Base-by-base conservation (phyloP, 371 early-diverging fungal genomes). In the Apophysomyces elegans region DNA sequence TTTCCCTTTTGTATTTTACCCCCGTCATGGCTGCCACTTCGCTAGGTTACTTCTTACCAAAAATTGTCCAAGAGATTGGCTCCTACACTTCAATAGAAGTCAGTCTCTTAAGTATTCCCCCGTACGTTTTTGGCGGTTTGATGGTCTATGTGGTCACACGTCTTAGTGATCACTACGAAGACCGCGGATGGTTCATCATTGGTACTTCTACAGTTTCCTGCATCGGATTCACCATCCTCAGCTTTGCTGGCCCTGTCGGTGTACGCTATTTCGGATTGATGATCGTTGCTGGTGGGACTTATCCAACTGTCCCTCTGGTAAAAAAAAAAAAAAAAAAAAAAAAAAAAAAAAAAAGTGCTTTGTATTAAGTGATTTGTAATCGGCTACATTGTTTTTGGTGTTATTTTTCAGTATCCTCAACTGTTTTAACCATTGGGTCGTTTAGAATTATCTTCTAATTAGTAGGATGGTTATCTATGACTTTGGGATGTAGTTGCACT, bases 21-120 rank as follows among this genome's bases (percentile, higher is more conserved):
- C 82, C 82, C 6, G 82, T 81, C n/a, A 81, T 81, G 82, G 82
- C 82, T 32, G 82, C 82, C 8, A 81, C 82, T 0, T 81, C 82
- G 0, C 63, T 81, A 14, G 82, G 79, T 9, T 81, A 81, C 62
- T 81, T 81, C 63, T 35, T 81, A 18, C 82, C 82, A 18, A 79
- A 76, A 26, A 81, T 81, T 57, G 82, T 81, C 1, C 78, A 79
- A 41, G 71, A 81, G 56, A 73, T 81, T 1, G 79, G 82, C 39
- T 61, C 74, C 6, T 81, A 71, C 50, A 74, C 64, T 8, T 79
- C 82, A 1, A 77, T 81, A 45, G 69, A 81, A 67, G 82, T 81
- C 59, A 81, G 82, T 70, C 57, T 81, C 58, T 69, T 81, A 73
- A 75, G 79, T 66, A 79, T 81, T 38, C 82, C 82, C 2, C 82